phyloP scores from a whole-genome alignment of 768 basidiomycete species.

The Heimioporus sp. region DNA sequence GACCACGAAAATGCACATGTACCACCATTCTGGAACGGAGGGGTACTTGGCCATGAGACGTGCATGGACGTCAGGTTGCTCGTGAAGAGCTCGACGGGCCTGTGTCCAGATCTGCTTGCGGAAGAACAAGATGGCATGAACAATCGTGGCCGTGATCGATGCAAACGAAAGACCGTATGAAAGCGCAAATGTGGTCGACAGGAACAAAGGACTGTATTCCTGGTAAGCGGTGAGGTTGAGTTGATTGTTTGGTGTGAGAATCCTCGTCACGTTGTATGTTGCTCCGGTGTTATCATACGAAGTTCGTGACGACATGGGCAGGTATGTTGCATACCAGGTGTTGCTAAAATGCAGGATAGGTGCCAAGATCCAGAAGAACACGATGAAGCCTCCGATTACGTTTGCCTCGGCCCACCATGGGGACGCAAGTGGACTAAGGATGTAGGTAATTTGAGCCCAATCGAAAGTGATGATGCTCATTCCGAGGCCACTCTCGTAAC shows the following conservation, averaged over 20 bases:
- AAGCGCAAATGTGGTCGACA: constrained; percentile 51
- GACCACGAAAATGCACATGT: constrained; percentile 39
- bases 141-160: constrained; percentile 38
- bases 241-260: constrained; percentile 32
- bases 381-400: constrained; percentile 34
- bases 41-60: constrained; percentile 57
- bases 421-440: constrained; percentile 35
- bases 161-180: constrained; percentile 50
- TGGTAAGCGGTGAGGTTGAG: constrained; percentile 36
- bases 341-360: constrained; percentile 34
- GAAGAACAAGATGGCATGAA: constrained; percentile 50
- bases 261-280: constrained; percentile 38
- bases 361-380: constrained; percentile 33
- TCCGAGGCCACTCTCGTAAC: constrained; percentile 52
- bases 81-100: constrained; percentile 47
- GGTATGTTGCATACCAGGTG: constrained; percentile 36
- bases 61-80: constrained; percentile 60
- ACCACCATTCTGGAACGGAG: constrained; percentile 65
- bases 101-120: constrained; percentile 56
- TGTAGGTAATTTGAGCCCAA: constrained; percentile 74
- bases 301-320: constrained; percentile 40
- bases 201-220: constrained; percentile 40
- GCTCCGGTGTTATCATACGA: constrained; percentile 44
- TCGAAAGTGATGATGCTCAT: constrained; percentile 82
- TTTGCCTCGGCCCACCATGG: constrained; percentile 42